Evolutionary conservation across 345 rosid genomes (phyloP).

Genomic region (Bruguiera parviflora): DNA sequence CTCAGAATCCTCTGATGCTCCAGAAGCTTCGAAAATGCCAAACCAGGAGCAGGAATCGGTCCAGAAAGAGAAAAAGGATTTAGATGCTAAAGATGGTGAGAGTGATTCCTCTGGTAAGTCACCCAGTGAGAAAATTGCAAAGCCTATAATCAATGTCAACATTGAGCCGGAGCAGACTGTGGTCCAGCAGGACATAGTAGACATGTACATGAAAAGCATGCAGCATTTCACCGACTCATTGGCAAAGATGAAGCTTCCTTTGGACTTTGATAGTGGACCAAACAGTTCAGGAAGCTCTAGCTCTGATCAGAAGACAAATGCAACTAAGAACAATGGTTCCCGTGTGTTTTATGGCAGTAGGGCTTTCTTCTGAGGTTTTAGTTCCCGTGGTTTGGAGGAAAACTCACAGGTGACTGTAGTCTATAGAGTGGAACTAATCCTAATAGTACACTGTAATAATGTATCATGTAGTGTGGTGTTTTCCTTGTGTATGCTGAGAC

Average conservation of each 20-base stretch:
- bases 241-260: conserved; percentile 98
- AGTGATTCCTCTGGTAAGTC: conserved; percentile 50
- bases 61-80: conserved; percentile 36
- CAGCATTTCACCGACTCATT: conserved; percentile 98
- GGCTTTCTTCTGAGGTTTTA: conserved; percentile 79
- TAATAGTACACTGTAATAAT: conserved; percentile 56
- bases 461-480: conserved; percentile 56
- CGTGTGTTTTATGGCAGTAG: conserved; percentile 98
- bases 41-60: conserved; percentile 43
- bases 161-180: conserved; percentile 72
- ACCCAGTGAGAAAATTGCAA: conserved; percentile 35
- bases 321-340: conserved; percentile 62
- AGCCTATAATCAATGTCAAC: conserved; percentile 50
- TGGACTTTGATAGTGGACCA: conserved; percentile 70
- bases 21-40: conserved; percentile 17
- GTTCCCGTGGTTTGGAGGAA: conserved; percentile 36
- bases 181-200: conserved; percentile 91
- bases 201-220: conserved; percentile 99
- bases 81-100: conserved; percentile 39
- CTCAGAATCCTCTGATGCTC: conserved; percentile 52
- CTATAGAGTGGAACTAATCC: conserved; percentile 64
- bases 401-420: conserved; percentile 69
- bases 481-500: conserved; percentile 52
- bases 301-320: conserved; percentile 67
- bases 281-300: conserved; percentile 76